phyloP scores from a whole-genome alignment of 2,329 filamentous ascomycete genomes.

The Colletotrichum plurivorum region DNA sequence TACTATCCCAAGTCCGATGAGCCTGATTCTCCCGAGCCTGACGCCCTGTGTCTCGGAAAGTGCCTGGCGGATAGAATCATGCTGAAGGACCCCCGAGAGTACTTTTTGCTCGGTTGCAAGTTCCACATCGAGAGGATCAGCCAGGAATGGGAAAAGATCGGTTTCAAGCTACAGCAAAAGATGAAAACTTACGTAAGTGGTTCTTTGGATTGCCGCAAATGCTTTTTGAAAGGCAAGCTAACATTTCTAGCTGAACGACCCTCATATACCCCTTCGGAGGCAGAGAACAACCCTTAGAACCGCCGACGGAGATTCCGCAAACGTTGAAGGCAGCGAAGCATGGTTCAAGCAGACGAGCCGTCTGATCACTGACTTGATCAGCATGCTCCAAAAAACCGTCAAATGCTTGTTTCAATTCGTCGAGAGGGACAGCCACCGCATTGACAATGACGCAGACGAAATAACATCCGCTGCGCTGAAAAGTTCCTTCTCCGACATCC shows the following conservation, averaged over 20 bases:
- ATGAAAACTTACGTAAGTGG: not conserved
- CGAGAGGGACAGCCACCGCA: no score
- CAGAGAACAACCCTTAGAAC: not conserved
- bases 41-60: not conserved
- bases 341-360: slow-evolving; percentile 2
- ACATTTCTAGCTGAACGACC: not conserved
- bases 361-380: not conserved
- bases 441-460: not conserved
- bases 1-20: not conserved
- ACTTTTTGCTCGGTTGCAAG: not conserved
- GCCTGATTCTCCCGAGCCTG: not conserved
- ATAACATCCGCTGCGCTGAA: not conserved
- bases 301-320: not conserved
- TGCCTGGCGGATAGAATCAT: not conserved
- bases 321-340: not conserved
- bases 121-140: not conserved
- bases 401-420: no score
- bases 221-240: no score
- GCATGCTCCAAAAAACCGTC: not conserved
- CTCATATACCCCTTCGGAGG: not conserved
- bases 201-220: no score
- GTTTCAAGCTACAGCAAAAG: not conserved
- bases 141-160: not conserved
- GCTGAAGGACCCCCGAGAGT: not conserved
- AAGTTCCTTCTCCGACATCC: not conserved